Evolutionary conservation across 2,329 filamentous ascomycete species (phyloP), one percentile per base, ranked within the genome.

Genomic region (Exophiala sp.): DNA sequence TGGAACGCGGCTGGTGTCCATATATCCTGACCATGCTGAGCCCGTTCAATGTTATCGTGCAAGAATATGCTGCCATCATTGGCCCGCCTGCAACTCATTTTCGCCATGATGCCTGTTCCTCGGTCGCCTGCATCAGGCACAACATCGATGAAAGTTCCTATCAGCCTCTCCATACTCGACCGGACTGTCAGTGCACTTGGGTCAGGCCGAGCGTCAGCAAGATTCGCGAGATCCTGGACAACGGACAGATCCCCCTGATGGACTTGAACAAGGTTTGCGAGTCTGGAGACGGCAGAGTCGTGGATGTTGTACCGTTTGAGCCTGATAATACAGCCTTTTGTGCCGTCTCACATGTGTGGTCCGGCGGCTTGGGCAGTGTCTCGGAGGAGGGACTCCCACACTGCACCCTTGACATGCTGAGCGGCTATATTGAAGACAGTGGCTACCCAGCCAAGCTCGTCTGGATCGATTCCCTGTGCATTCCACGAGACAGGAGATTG

Each of bases 401-500:
- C 21, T 47, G 44, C 27, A 22, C 23, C 3, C n/a, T 47, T 5
- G 35, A 47, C n/a, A 6, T 11, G 9, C 19, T 47, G 2, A 30
- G 21, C 7, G 16, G 27, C 6, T 40, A 47, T 16, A 47, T 47
- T 21, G 34, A 29, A 39, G 22, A 21, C 14, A 41, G 7, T 6
- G 23, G n/a, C n/a, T n/a, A 14, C 3, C 7, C 9, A 1, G 29
- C 34, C 32, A 47, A 47, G 19, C 44, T 47, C 11, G 44, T 47
- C 10, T 47, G 44, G 44, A 47, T 47, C 10, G 44, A 47, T 23
- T 47, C 44, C n/a, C 37, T 47, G 1, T 47, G 44, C 37, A 48
- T 48, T 13, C 38, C 46, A 3, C 27, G 24, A 3, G 46, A 43
- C 11, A 42, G 27, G 21, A 42, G 38, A 23, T n/a, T 48, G 24